Percentiles rank a stretch among this genome's conserved stretches.
These are phyloP conservation scores for Aspergillus piperis DNA, from an alignment of 2,329 filamentous ascomycete genomes.

Conservation along the genomic window DNA sequence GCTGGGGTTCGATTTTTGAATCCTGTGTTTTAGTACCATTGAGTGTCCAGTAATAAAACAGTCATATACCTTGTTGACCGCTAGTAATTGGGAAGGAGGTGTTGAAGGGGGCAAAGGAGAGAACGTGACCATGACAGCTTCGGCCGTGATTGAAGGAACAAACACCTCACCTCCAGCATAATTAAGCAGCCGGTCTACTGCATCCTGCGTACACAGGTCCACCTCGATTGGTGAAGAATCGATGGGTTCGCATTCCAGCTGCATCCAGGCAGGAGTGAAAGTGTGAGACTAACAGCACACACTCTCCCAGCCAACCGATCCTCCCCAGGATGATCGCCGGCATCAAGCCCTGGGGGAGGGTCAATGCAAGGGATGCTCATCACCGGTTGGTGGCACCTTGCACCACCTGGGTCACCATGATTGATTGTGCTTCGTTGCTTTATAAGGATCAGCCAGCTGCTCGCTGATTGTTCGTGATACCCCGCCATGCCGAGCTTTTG, in stretches of 20 bases:
- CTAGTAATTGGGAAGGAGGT: not conserved
- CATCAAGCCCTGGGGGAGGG: not conserved
- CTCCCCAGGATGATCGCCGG: not conserved
- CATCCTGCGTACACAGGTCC: slow-evolving; percentile 2
- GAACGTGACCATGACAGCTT: not conserved
- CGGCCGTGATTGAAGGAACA: not conserved
- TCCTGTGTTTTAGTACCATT: not conserved
- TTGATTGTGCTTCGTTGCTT: not conserved
- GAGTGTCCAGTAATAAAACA: not conserved
- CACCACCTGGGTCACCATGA: not conserved
- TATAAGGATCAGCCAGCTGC: slow-evolving; percentile 4
- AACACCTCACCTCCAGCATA: slow-evolving; percentile 2
- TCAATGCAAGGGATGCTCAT: slow-evolving; percentile 13
- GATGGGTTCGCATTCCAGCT: not conserved
- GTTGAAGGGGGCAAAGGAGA: not conserved
- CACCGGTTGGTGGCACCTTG: not conserved
- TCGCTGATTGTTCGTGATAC: slow-evolving; percentile 9
- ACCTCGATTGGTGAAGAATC: not conserved
- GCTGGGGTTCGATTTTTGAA: not conserved
- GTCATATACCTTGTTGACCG: not conserved
- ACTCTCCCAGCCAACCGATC: not conserved
- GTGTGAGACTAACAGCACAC: not conserved
- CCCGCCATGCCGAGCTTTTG: slow-evolving; percentile 18
- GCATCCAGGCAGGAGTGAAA: not conserved
- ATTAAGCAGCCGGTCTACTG: slow-evolving; percentile 5